Evolutionary conservation across 148 eudicot species (phyloP), one percentile per base, ranked within the genome.

Genomic region (Persicaria maculosa): DNA sequence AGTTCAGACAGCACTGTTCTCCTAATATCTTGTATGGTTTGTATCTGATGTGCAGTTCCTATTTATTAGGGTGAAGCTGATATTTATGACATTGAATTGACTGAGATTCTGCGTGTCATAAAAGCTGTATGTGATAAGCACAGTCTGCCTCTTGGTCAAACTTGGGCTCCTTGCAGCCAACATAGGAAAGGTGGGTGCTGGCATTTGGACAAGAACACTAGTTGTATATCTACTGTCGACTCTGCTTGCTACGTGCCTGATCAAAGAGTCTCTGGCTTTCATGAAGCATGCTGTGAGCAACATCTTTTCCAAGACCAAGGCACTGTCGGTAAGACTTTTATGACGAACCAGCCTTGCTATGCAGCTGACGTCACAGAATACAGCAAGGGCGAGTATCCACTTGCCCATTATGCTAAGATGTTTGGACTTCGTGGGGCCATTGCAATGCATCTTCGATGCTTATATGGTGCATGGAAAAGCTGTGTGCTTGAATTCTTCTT

Each of bases 401-500:
- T 91, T 3, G 84, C 92, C 20, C 93, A 91, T 69, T 88, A 93
- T 71, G 98, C 96, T 25, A 86, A 82, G 84, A 77, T 89, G 83
- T 83, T 84, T 75, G 79, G 83, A 76, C 77, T 93, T 61, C 81
- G 77, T 68, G 92, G 86, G 12, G 85, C 91, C 44, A 84, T 90
- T 54, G 97, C 98, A 20, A 83, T 93, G 80, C 84, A 81, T 55
- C 79, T 91, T 47, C 70, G 36, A 65, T 65, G 47, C 70, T 65
- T 65, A 65, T 65, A 65, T 6, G 46, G 70, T 31, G 47, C n/a
- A 36, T 40, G 19, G 9, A 79, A 79, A 31, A 84, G 87, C 72
- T 91, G 83, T 76, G 88, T 89, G n/a, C 54, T 93, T 77, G 98
- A 93, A 73, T 89, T 93, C 70, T 87, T 90, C 77, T 79, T 93